A percentile compares a stretch with the other conserved stretches of the same genome.
Evolutionary conservation across 2,329 filamentous ascomycete species (phyloP).

Genomic region (Conoideocrella luteorostrata): DNA sequence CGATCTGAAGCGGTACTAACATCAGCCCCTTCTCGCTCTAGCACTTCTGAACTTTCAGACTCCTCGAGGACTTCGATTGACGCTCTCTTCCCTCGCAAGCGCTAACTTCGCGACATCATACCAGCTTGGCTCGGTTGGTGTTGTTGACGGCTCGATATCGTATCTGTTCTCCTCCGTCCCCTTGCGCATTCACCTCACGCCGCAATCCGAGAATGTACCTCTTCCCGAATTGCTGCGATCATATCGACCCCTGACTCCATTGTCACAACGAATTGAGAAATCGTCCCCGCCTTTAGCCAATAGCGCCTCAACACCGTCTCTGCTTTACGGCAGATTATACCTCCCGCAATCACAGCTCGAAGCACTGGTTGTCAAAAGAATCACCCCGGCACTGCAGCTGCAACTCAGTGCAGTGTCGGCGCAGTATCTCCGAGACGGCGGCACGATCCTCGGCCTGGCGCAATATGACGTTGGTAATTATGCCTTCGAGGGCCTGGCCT

Average conservation of each 20-base stretch:
- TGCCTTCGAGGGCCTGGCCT: constrained; percentile 83
- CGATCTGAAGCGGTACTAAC: constrained; percentile 16
- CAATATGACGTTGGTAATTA: constrained; percentile 85
- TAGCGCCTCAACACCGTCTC: constrained; percentile 38
- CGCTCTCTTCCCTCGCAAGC: constrained; percentile 84
- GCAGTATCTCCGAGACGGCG: constrained; percentile 64
- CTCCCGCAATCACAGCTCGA: constrained; percentile 81
- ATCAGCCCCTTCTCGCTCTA: constrained; percentile 25
- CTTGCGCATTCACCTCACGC: constrained; percentile 57
- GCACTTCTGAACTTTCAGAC: constrained; percentile 84
- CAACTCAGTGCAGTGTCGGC: constrained; percentile 75
- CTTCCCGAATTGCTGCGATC: constrained; percentile 73
- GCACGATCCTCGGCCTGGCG: constrained; percentile 64
- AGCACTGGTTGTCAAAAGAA: constrained; percentile 72
- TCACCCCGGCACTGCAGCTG: constrained; percentile 72
- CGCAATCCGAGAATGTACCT: constrained; percentile 67
- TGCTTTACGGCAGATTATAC: constrained; percentile 74
- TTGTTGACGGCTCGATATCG: constrained; percentile 94
- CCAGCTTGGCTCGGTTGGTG: constrained; percentile 77
- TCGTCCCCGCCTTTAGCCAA: constrained; percentile 11
- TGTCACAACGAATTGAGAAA: constrained; percentile 29
- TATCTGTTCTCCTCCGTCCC: constrained; percentile 91
- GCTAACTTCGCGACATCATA: constrained; percentile 94
- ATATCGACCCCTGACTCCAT: constrained; percentile 70
- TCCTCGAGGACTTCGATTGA: constrained; percentile 75